These are phyloP conservation scores for Colletotrichum sansevieriae DNA, from an alignment of 2,329 filamentous ascomycete genomes.

Conservation along the genomic window DNA sequence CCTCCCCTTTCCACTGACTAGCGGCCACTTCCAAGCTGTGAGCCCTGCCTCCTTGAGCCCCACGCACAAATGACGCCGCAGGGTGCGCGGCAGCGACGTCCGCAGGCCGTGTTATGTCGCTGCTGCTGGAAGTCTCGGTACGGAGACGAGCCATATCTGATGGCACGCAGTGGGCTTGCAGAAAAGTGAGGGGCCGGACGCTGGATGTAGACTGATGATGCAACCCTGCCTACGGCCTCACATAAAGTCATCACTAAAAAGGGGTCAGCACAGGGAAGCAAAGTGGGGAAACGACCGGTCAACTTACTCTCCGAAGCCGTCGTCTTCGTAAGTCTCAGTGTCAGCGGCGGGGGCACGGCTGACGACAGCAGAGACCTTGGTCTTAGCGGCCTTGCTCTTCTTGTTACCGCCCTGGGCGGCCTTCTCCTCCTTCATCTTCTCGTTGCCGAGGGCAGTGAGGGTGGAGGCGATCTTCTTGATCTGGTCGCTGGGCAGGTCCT, in stretches of 20 bases:
- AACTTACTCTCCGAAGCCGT: slow-evolving; percentile 85
- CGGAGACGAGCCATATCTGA: slow-evolving; percentile 22
- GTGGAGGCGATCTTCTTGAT: slow-evolving; percentile 95
- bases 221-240: slow-evolving; percentile 58
- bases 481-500: slow-evolving; percentile 90
- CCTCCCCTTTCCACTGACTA: slow-evolving; percentile 8
- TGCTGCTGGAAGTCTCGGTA: slow-evolving; percentile 19
- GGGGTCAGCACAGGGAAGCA: slow-evolving; percentile 42
- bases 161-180: slow-evolving; percentile 22
- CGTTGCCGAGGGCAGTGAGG: slow-evolving; percentile 91
- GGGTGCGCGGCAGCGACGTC: slow-evolving; percentile 17
- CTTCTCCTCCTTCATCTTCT: slow-evolving; percentile 99
- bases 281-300: background rate
- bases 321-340: slow-evolving; percentile 83
- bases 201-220: slow-evolving; percentile 37
- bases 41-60: slow-evolving; percentile 11
- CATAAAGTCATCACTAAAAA: slow-evolving; percentile 77
- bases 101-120: background rate
- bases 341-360: slow-evolving; percentile 74
- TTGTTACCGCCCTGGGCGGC: slow-evolving; percentile 92
- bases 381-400: slow-evolving; percentile 98
- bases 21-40: slow-evolving; percentile 16
- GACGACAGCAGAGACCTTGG: slow-evolving; percentile 85
- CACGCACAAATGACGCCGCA: slow-evolving; percentile 16
- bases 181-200: slow-evolving; percentile 20